Conservation (phyloP, 768 basidiomycete genomes). For the Lactarius sp. region DNA sequence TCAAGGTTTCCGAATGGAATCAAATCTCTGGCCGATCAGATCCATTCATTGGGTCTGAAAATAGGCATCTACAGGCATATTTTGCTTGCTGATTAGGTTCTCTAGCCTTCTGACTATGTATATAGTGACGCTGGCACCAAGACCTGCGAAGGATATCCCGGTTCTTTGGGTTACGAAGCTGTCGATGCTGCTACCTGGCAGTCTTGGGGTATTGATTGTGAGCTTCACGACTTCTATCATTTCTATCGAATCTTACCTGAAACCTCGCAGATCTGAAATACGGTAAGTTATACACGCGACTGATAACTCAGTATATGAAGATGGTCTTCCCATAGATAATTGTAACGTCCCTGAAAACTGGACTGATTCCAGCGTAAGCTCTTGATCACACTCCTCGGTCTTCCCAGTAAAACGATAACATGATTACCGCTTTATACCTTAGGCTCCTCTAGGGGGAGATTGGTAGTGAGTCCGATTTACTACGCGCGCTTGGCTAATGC, state of each 20-base stretch:
- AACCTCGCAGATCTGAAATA: slow-evolving; percentile 40
- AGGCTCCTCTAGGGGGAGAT: slow-evolving; percentile 38
- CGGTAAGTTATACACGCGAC: slow-evolving; percentile 31
- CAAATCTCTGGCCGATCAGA: slow-evolving; percentile 38
- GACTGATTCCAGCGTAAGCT: slow-evolving; percentile 40
- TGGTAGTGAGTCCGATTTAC: slow-evolving; percentile 42
- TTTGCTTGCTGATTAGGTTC: slow-evolving; percentile 13
- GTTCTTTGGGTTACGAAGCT: slow-evolving; percentile 46
- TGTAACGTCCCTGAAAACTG: slow-evolving; percentile 51
- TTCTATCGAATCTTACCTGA: neutral
- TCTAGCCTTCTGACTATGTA: neutral
- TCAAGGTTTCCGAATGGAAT: slow-evolving; percentile 52
- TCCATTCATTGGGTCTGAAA: slow-evolving; percentile 46
- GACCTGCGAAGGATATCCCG: slow-evolving; percentile 54
- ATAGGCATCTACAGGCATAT: slow-evolving; percentile 46
- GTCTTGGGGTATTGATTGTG: slow-evolving; percentile 51
- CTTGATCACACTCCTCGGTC: neutral
- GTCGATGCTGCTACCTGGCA: slow-evolving; percentile 49
- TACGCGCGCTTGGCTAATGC: neutral
- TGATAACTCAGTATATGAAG: neutral
- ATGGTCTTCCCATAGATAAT: slow-evolving; percentile 37
- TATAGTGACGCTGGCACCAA: slow-evolving; percentile 47
- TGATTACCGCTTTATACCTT: neutral
- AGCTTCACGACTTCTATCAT: neutral
- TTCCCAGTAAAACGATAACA: neutral